These are phyloP conservation scores for Rosa lucieae DNA, from an alignment of 306 rosid genomes.

Conservation along the genomic window DNA sequence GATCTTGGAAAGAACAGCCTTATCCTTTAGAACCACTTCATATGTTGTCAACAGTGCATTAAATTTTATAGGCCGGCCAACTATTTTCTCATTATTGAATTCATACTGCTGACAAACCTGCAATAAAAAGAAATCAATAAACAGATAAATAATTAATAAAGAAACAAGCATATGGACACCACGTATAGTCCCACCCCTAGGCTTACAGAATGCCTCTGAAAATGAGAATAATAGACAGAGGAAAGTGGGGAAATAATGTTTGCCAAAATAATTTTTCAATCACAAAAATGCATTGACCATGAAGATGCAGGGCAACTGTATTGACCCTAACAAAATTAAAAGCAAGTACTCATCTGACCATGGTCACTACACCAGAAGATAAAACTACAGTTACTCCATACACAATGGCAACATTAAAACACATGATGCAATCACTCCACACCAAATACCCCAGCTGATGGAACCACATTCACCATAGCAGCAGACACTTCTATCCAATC, in stretches of 20 bases:
- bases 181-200: no score
- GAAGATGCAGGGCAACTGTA: neutral
- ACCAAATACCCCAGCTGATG: neutral
- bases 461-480: neutral
- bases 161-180: neutral
- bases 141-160: conserved; percentile 3
- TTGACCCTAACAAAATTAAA: neutral
- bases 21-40: conserved; percentile 95
- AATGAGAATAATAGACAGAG: neutral
- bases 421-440: neutral
- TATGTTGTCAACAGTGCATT: conserved; percentile 89
- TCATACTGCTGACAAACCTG: conserved; percentile 99
- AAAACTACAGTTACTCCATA: neutral
- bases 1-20: conserved; percentile 88
- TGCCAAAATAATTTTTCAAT: neutral
- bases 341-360: neutral
- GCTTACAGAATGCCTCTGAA: neutral
- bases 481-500: neutral
- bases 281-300: neutral
- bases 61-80: conserved; percentile 77
- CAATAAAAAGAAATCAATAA: conserved; percentile 15
- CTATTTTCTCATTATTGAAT: conserved; percentile 71
- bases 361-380: neutral
- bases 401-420: neutral
- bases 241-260: neutral